Percentiles rank a stretch among this genome's conserved stretches.
Conservation (phyloP, 148 eudicot genomes). For the Vaccinium macrocarpon region DNA sequence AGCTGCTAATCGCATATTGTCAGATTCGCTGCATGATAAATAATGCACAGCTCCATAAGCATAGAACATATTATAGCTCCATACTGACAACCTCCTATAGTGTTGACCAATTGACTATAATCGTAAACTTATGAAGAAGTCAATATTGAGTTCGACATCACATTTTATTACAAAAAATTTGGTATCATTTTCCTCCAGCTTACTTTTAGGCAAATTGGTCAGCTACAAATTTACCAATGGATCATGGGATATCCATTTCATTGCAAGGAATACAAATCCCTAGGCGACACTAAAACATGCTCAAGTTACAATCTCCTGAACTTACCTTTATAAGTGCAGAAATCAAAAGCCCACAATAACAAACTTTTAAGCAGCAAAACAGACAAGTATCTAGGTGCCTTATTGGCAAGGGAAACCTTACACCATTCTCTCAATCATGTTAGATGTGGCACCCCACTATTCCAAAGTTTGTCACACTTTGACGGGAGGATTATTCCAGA, state of each 20-base stretch:
- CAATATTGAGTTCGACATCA: not conserved
- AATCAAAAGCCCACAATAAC: not conserved
- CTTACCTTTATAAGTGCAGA: not conserved
- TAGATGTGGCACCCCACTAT: constrained; percentile 1
- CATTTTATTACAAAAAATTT: not conserved
- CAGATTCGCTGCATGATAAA: constrained; percentile 53
- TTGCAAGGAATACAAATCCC: not conserved
- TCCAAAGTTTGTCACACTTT: not conserved
- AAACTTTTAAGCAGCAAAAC: not conserved
- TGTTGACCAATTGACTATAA: not conserved
- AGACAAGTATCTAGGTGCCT: not conserved
- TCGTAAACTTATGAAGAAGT: not conserved
- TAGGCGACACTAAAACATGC: not conserved
- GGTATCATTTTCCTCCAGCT: not conserved
- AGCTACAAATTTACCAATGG: not conserved
- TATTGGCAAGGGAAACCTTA: not conserved
- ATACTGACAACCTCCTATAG: not conserved
- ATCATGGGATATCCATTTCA: not conserved
- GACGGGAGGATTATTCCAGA: not conserved
- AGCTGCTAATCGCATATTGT: constrained; percentile 68
- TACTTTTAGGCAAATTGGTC: not conserved
- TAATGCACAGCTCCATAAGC: constrained; percentile 12
- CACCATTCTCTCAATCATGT: not conserved
- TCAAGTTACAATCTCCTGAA: not conserved
- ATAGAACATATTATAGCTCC: not conserved